Evolutionary conservation across 2,329 filamentous ascomycete species (phyloP), one percentile per base, ranked within the genome.

Genomic region (Trichoderma sp.): DNA sequence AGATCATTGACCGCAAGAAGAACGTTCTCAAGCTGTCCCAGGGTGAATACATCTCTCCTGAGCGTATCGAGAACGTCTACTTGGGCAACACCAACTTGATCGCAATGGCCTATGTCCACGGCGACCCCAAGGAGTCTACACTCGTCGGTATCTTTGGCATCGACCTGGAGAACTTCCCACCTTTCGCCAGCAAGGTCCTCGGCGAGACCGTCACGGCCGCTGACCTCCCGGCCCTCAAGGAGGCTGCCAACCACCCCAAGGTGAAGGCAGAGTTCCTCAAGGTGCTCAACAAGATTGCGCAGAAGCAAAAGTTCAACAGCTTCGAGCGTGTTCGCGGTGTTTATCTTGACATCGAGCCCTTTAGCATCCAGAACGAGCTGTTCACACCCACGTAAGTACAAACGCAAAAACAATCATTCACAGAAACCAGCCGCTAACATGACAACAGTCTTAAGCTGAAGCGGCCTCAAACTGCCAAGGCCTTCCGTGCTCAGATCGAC

Each of bases 21-120:
- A 98, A 98, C 83, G 93, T 99, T n/a, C 90, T 99, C 79, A 99
- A 99, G 88, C 89, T 99, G 70, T 91, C 95, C 0, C 96, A 99
- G 82, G 96, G 96, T 81, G 96, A 99, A 84, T 99, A 99, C 83
- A 94, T 99, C 78, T 97, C 95, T 1, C 96, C 96, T 15, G 96
- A 99, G 84, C 93, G 95, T 71, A 93, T 99, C 79, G 96, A 99
- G 85, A 98, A 97, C 80, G 92, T 97, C 43, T 97, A 95, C 81
- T 86, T 97, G 74, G 93, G 92, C 74, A 94, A 92, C 83, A 91
- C 91, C 74, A 91, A 89, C 74, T 90, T 95, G 76, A 84, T 98
- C 30, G 88, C 90, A 26, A 92, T 92, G 78, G 94, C 91, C 3
- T 98, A 93, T 79, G 93, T 98, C 30, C 95, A 99, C 82, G 96